Percentiles rank a stretch among this genome's conserved stretches.
Evolutionary conservation across 805 yeast genomes (phyloP).

Genomic region (Kodamaea fukazawae): DNA sequence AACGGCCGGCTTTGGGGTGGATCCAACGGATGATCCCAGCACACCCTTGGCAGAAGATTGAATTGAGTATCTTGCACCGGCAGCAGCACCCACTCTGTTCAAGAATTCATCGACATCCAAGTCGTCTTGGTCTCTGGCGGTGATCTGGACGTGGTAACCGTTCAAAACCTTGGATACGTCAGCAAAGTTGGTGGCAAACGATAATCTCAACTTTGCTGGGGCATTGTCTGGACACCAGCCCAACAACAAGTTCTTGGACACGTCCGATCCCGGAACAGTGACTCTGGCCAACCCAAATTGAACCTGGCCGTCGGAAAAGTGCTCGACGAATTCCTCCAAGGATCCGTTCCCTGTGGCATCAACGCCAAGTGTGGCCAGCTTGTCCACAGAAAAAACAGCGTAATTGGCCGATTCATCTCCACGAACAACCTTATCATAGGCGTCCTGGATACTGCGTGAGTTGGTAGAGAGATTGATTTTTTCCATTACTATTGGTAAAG

Average conservation of each 20-base stretch:
- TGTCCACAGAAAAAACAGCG: conserved; percentile 77
- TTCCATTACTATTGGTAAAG: conserved; percentile 40
- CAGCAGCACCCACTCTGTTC: conserved; percentile 78
- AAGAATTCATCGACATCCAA: conserved; percentile 75
- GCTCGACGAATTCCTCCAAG: conserved; percentile 72
- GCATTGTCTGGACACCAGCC: conserved; percentile 99
- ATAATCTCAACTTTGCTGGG: conserved; percentile 69
- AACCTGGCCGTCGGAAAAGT: conserved; percentile 82
- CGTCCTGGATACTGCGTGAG: conserved; percentile 69
- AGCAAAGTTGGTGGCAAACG: conserved; percentile 75
- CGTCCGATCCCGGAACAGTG: conserved; percentile 87
- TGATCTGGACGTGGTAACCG: conserved; percentile 93
- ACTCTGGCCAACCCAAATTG: conserved; percentile 90
- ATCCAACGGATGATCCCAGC: conserved; percentile 7
- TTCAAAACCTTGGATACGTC: conserved; percentile 65
- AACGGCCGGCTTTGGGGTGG: conserved; percentile 13
- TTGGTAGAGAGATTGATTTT: conserved; percentile 61
- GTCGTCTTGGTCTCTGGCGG: conserved; percentile 94
- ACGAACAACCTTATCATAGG: conserved; percentile 75
- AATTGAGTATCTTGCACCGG: conserved; percentile 91
- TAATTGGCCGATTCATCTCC: conserved; percentile 71
- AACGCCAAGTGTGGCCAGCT: conserved; percentile 47
- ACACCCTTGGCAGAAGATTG: conserved; percentile 29
- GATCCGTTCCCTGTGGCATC: conserved; percentile 57
- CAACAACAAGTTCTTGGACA: conserved; percentile 74